Evolutionary conservation across 345 rosid genomes (phyloP), one percentile per base, ranked within the genome.

Genomic region (Lepidium sativum): DNA sequence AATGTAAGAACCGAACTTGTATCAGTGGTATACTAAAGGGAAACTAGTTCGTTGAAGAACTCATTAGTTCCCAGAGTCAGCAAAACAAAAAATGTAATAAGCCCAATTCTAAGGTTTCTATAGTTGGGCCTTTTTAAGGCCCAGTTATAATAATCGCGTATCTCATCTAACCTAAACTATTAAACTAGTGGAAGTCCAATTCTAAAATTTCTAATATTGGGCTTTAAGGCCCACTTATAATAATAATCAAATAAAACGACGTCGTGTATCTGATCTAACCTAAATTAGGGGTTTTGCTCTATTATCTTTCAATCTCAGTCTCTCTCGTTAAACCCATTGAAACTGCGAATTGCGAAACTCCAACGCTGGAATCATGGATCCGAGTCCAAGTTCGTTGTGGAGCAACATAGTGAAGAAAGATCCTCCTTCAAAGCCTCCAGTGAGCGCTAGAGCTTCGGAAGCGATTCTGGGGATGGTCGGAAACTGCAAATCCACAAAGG

Each of bases 401-500:
- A 94, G 96, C 71, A 80, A 62, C 69, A 44, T 90, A 40, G 80
- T 88, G 42, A 90, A 86, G 77, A 71, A 65, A 32, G 79, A 78
- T 48, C 73, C 77, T 14, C 52, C 60, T 8, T 0, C 75, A 3
- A 49, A 67, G 40, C 69, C 75, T 23, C 86, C 71, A 15, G 63
- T 60, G 5, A 29, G 6, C 20, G 63, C 25, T 35, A 64, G 23
- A 61, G 7, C 73, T 11, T 39, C 72, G 31, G 20, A 81, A 4
- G 32, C 81, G 8, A 47, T 53, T 52, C 71, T 76, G 14, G 41
- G 81, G 4, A 65, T 80, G 50, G 86, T 83, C 9, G 82, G 78
- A 35, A 79, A 80, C 80, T 87, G 96, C 82, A 80, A 83, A 74
- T 94, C 96, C 56, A 57, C 83, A 0, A 79, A 78, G 20, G 97